Percentiles rank a stretch among this genome's conserved stretches.
phyloP scores from a whole-genome alignment of 805 yeast genomes.

The Blastobotrys peoriensis region DNA sequence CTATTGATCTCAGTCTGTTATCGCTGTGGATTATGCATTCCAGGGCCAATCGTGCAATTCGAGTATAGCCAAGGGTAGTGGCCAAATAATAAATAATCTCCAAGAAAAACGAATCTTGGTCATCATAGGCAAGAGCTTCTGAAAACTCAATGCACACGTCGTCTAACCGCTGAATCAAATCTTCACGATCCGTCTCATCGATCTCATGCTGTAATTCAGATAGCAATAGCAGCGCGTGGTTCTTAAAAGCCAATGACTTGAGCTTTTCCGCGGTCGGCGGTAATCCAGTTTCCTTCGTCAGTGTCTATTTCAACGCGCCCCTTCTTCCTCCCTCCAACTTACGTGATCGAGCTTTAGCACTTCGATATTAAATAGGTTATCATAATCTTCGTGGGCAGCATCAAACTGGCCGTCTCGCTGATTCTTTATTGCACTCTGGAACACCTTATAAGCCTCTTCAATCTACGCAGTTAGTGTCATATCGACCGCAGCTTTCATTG shows the following conservation, averaged over 20 bases:
- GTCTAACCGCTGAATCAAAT: constrained; percentile 31
- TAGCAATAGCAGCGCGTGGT: constrained; percentile 69
- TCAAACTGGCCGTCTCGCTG: constrained; percentile 48
- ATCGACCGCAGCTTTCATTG: neutral
- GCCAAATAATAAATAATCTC: constrained; percentile 16
- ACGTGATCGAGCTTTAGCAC: constrained; percentile 40
- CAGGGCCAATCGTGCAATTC: constrained; percentile 21
- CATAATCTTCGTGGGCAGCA: constrained; percentile 51
- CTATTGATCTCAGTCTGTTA: constrained; percentile 12
- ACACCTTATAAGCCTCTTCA: constrained; percentile 75
- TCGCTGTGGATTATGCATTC: constrained; percentile 19
- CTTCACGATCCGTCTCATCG: constrained; percentile 25
- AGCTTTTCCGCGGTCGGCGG: constrained; percentile 70
- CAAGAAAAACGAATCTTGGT: constrained; percentile 20
- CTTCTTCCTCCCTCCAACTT: constrained; percentile 4
- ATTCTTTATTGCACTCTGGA: constrained; percentile 59
- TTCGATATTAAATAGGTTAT: constrained; percentile 59
- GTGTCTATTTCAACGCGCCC: neutral
- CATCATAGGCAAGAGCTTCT: constrained; percentile 42
- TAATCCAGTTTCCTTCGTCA: constrained; percentile 27
- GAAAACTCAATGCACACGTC: constrained; percentile 55
- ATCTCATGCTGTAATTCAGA: constrained; percentile 30
- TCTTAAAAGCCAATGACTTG: constrained; percentile 72
- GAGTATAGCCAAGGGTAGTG: constrained; percentile 14
- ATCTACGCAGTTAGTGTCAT: constrained; percentile 27